Base-by-base conservation (phyloP, 331 rosid species). In the Prunus yedoensis region DNA sequence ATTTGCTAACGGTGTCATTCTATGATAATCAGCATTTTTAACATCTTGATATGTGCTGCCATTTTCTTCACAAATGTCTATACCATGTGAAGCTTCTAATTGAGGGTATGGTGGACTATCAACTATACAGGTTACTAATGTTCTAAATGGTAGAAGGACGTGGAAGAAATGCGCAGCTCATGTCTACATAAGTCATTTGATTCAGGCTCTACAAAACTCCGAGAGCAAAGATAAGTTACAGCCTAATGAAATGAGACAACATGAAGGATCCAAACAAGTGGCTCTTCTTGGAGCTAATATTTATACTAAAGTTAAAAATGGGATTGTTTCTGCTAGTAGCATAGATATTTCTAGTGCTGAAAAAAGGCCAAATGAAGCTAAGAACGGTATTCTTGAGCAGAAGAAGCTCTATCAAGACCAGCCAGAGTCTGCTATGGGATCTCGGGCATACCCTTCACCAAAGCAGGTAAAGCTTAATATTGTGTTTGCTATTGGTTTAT, bases 81-180 rank as follows among this genome's bases (percentile, higher is more conserved):
- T 46, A 43, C 49, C 14, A 64, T 70, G 64, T 71, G 52, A 80
- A 53, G 56, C 21, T 27, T 70, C 71, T 54, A 61, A 56, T 65
- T 49, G 30, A 25, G 51, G 25, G 49, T 82, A n/a, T 59, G 79
- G 28, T 41, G 51, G 70, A 60, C 52, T 43, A 43, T 60, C 57
- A 68, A 78, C 41, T 58, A 4, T 57, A 74, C 92, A 87, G 96
- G 77, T 71, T 38, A 70, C 81, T 0, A 68, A 75, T 71, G 68
- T 66, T 66, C 62, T 35, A 32, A 20, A n/a, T 45, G 74, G 65
- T 60, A 82, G 77, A 69, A 82, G 46, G 51, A 56, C 78, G 12
- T 81, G 83, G 84, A 93, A 87, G 87, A 90, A 79, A 74, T 90
- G 89, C 76, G 92, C 89, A 41, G 73, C 86, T 69, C 97, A 92